Base-by-base conservation (phyloP, 352 stramenopile genomes). In the Phytophthora chlamydospora region DNA sequence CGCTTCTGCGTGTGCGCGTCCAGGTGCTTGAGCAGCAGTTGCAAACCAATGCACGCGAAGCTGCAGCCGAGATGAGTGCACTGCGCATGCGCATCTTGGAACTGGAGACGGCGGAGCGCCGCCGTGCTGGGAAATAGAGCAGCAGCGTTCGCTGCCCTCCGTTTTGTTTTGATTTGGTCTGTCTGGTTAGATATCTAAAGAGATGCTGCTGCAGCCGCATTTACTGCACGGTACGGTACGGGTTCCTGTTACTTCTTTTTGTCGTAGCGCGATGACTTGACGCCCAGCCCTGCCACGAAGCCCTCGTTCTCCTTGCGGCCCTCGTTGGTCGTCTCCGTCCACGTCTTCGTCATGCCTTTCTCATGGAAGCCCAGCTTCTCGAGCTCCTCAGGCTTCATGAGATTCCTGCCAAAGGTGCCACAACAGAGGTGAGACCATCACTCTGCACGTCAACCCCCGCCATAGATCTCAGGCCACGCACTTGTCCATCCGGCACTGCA, bases 401-500 rank as follows among this genome's bases (percentile, higher is more conserved):
- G 68, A 7, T 81, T 81, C 58, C 85, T 96, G 47, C 7, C 47
- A 51, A 58, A 29, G 6, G 39, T 17, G 38, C 34, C 31, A 31
- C 13, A 16, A n/a, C 13, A 50, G 35, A 21, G 14, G 11, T 60
- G 31, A 62, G 43, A 52, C 47, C 49, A 54, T 56, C 48, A 63
- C 38, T 56, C 44, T 46, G 1, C 19, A 58, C 21, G 49, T 7
- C 16, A 38, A 36, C n/a, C n/a, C n/a, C n/a, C n/a, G n/a, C n/a
- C n/a, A n/a, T n/a, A n/a, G n/a, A n/a, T n/a, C 11, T 27, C 13
- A 1, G 10, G 24, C 21, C 17, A 78, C 81, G 55, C 43, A 96
- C 87, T 90, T 94, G 33, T 97, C 81, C 82, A 97, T 97, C 51
- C 90, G 86, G 73, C 90, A 97, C 60, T 93, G 66, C 14, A 97